These are phyloP conservation scores for Fusarium secorum DNA, from an alignment of 2,329 filamentous ascomycete species.

Conservation along the genomic window DNA sequence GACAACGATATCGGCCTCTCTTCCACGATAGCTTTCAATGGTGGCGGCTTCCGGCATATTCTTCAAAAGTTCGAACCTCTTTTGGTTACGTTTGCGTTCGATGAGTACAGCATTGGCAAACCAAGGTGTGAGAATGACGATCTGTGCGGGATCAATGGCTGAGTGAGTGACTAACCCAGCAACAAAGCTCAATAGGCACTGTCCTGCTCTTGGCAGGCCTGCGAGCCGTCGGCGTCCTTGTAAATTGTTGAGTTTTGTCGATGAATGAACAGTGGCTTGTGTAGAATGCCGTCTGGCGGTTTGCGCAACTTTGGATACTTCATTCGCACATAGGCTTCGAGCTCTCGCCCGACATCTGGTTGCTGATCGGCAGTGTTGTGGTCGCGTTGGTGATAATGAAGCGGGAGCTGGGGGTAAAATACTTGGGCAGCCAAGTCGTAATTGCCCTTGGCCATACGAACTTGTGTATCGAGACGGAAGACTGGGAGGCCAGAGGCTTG, in stretches of 20 bases:
- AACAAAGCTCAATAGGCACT: not conserved
- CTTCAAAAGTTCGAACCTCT: not conserved
- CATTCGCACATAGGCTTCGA: not conserved
- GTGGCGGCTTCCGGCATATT: not conserved
- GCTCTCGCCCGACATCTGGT: not conserved
- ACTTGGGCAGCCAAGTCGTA: constrained; percentile 14
- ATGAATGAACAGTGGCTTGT: not conserved
- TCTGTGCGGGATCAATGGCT: not conserved
- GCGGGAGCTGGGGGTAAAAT: not conserved
- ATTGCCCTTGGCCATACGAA: constrained; percentile 33
- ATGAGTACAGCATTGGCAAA: not conserved
- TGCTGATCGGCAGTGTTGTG: accelerated
- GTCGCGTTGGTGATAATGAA: not conserved
- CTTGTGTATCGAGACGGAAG: constrained; percentile 26
- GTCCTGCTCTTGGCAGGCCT: not conserved
- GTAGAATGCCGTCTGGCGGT: not conserved
- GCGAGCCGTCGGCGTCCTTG: not conserved
- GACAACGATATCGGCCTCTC: not conserved
- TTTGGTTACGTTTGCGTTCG: not conserved
- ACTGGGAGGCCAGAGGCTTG: constrained; percentile 17
- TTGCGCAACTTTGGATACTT: not conserved
- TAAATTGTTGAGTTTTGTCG: not conserved
- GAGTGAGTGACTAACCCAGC: not conserved
- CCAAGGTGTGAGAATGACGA: not conserved
- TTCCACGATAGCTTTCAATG: not conserved